phyloP scores from a whole-genome alignment of 768 basidiomycete genomes.

The Leccinellum rugosiceps region DNA sequence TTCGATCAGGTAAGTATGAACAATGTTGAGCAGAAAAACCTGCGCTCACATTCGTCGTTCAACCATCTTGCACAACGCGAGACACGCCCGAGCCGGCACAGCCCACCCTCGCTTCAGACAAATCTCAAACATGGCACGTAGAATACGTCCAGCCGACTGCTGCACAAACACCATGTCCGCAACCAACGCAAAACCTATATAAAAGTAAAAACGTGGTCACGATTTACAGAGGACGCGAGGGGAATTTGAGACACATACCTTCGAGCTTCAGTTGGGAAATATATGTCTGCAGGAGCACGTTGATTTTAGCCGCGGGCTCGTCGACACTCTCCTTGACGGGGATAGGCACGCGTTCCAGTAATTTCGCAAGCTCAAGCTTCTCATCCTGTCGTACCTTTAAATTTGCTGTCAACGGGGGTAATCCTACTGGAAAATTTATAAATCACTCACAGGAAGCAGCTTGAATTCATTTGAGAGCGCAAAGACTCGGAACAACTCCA shows the following conservation, averaged over 20 bases:
- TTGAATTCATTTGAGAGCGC: slow-evolving; percentile 96
- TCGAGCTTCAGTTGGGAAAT: slow-evolving; percentile 93
- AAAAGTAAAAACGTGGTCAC: neutral
- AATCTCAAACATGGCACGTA: slow-evolving; percentile 97
- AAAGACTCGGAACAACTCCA: slow-evolving; percentile 95
- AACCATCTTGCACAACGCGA: slow-evolving; percentile 96
- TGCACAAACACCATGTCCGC: slow-evolving; percentile 96
- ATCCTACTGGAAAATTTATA: slow-evolving; percentile 23
- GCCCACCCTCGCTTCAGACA: slow-evolving; percentile 99
- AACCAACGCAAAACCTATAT: slow-evolving; percentile 72
- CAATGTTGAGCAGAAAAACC: neutral
- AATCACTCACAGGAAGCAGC: slow-evolving; percentile 62
- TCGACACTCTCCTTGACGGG: slow-evolving; percentile 97
- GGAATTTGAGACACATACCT: slow-evolving; percentile 37
- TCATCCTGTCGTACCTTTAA: slow-evolving; percentile 68
- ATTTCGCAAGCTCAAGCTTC: slow-evolving; percentile 85
- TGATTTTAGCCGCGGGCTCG: slow-evolving; percentile 96
- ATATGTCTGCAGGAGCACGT: slow-evolving; percentile 91
- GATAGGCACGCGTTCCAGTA: slow-evolving; percentile 92
- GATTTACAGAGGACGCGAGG: neutral
- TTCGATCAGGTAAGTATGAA: neutral
- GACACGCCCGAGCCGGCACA: slow-evolving; percentile 82
- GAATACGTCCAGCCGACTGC: slow-evolving; percentile 94
- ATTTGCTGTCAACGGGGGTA: neutral
- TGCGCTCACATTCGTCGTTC: slow-evolving; percentile 71